Percentiles rank a stretch among this genome's conserved stretches.
Evolutionary conservation across 139 green algal genomes (phyloP).

Genomic region (Parachlorella kessleri): DNA sequence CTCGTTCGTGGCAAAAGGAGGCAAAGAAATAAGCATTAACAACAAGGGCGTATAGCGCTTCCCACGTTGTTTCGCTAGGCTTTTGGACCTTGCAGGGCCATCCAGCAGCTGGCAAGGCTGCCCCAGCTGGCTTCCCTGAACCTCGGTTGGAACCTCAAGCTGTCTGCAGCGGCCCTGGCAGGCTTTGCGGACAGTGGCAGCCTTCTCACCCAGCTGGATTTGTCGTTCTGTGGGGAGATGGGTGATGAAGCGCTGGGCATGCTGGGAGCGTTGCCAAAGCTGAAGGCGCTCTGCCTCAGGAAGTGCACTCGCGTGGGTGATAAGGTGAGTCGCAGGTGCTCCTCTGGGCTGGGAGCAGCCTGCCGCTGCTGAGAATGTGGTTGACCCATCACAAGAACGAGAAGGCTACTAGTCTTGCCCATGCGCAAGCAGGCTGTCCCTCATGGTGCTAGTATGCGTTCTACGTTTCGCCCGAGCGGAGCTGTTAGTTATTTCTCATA

Average conservation of each 20-base stretch:
- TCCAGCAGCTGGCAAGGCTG: conserved; percentile 20
- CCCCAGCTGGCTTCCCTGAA: conserved; percentile 22
- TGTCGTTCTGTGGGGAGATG: conserved; percentile 17
- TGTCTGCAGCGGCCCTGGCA: conserved; percentile 15
- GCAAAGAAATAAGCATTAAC: too few relatives aligned
- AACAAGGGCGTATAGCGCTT: too few relatives aligned
- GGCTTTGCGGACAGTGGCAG: not conserved
- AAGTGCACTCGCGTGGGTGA: conserved; percentile 21
- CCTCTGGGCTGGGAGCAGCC: not conserved
- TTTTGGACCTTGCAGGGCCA: conserved; percentile 2
- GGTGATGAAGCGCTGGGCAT: conserved; percentile 2
- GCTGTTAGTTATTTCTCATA: too few relatives aligned
- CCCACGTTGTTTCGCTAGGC: too few relatives aligned
- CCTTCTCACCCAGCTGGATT: conserved; percentile 18
- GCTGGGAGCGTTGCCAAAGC: not conserved
- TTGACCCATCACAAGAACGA: too few relatives aligned
- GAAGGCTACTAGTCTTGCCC: not conserved
- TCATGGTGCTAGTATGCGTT: not conserved
- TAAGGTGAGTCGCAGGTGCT: not conserved
- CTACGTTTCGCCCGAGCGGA: not conserved
- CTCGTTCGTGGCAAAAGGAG: too few relatives aligned
- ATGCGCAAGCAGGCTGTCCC: not conserved
- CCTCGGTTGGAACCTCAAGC: conserved; percentile 37
- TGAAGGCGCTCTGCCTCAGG: conserved; percentile 5
- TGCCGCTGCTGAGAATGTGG: not conserved